Evolutionary conservation across 345 rosid species (phyloP), one percentile per base, ranked within the genome.

Genomic region (Stellera chamaejasme): DNA sequence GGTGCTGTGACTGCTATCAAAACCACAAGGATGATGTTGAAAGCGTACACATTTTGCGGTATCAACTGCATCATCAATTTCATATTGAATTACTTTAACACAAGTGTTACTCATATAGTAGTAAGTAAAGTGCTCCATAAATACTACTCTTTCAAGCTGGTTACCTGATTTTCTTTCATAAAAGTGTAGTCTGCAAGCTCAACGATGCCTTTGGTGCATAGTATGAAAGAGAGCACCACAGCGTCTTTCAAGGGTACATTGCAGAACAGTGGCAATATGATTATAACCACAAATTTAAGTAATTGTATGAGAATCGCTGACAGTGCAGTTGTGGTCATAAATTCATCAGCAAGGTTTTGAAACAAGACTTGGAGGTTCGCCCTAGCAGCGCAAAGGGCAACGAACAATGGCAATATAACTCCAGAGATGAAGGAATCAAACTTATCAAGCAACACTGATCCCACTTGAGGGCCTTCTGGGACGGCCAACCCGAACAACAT

Each of bases 391-490:
- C 69, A 58, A 1, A 70, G 45, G 50, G 69, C 69, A 10, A 62
- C 59, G 15, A 72, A 57, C 54, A 67, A 63, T 0, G 78, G 68
- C 13, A 80, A 32, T 50, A 75, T 48, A 27, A 62, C 50, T 0
- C 74, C 71, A 6, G 69, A 58, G 51, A 67, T 60, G 19, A 71
- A 69, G 14, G 69, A 50, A 58, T 80, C 80, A 12, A 77, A 68
- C 75, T 70, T 80, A 42, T 77, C 41, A 14, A 66, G 4, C 36
- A 80, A 48, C 0, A 73, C 78, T 0, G 85, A 63, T 16, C 85
- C 85, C 43, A 80, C 14, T 2, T 80, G 85, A 0, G 85, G 85
- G 0, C 85, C 85, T 12, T 72, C 74, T 0, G 85, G 85, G 8
- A 80, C 75, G 2, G 67, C 74, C 1, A 77, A 45, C n/a, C 85